phyloP scores from a whole-genome alignment of 192 early-diverging fungal genomes.

The Podochytrium sp. region DNA sequence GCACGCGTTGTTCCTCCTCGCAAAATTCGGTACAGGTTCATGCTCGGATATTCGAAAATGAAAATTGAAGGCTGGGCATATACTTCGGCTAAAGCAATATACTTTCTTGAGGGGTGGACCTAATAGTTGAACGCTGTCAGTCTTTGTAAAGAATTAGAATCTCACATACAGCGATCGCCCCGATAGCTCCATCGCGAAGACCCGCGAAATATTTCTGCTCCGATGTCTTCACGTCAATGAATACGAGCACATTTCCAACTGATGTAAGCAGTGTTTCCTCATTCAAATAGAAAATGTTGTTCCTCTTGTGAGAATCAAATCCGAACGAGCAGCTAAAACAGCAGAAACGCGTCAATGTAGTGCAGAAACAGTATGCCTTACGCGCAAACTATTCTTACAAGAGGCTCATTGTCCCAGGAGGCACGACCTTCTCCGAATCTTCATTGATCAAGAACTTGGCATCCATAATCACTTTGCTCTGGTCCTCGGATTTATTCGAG shows the following conservation, averaged over 20 bases:
- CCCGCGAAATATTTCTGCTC: conserved; percentile 56
- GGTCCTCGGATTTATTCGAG: too few relatives aligned
- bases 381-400: conserved; percentile 32
- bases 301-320: conserved; percentile 59
- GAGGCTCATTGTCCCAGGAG: conserved; percentile 26
- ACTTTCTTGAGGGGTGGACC: conserved; percentile 56
- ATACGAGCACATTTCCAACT: conserved; percentile 59
- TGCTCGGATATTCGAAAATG: conserved; percentile 57
- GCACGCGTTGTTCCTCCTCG: conserved; percentile 50
- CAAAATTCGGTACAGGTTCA: conserved; percentile 50
- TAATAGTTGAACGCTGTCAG: neutral
- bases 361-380: neutral
- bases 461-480: neutral
- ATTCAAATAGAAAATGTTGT: conserved; percentile 58
- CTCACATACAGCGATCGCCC: conserved; percentile 52
- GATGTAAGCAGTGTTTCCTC: conserved; percentile 50
- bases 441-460: conserved; percentile 17
- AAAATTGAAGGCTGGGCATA: conserved; percentile 56
- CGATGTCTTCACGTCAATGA: conserved; percentile 55
- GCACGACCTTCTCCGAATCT: conserved; percentile 40
- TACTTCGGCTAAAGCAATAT: conserved; percentile 58
- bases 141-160: neutral
- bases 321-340: conserved; percentile 50
- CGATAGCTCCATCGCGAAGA: conserved; percentile 56
- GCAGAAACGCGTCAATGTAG: too few relatives aligned